Evolutionary conservation across 805 yeast species (phyloP).

Genomic region (Metschnikowia cubensis): DNA sequence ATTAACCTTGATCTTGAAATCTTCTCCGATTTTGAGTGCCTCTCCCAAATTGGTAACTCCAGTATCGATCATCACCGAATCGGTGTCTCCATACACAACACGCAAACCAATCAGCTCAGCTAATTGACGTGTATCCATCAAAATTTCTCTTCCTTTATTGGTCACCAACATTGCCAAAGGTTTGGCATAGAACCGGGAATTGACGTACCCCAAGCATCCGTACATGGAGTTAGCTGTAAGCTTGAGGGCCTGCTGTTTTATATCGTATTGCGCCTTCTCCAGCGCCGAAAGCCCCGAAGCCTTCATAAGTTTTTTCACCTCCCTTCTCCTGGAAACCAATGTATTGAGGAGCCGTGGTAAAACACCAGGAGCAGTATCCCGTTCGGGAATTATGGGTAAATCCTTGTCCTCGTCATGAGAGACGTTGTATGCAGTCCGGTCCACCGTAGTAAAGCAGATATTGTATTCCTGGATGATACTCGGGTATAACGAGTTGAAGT

Average conservation of each 20-base stretch:
- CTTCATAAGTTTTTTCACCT: slow-evolving; percentile 82
- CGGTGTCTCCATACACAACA: slow-evolving; percentile 97
- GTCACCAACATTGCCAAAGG: slow-evolving; percentile 96
- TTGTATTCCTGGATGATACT: slow-evolving; percentile 96
- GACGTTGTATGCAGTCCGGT: slow-evolving; percentile 48
- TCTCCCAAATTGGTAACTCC: slow-evolving; percentile 64
- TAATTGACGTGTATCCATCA: slow-evolving; percentile 86
- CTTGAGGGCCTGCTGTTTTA: slow-evolving; percentile 92
- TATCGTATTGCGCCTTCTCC: slow-evolving; percentile 83
- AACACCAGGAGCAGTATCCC: slow-evolving; percentile 66
- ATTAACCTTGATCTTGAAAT: slow-evolving; percentile 80
- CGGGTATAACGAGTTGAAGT: slow-evolving; percentile 95
- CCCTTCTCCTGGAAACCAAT: slow-evolving; percentile 86
- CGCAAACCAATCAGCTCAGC: slow-evolving; percentile 81
- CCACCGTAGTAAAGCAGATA: slow-evolving; percentile 94
- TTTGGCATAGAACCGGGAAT: slow-evolving; percentile 91
- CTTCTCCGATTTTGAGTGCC: slow-evolving; percentile 78
- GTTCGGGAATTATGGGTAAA: slow-evolving; percentile 65
- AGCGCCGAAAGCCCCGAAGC: slow-evolving; percentile 59
- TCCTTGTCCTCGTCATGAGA: slow-evolving; percentile 51
- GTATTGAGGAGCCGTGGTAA: slow-evolving; percentile 79
- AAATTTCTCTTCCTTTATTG: slow-evolving; percentile 89
- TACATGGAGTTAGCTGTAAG: slow-evolving; percentile 99
- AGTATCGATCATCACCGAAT: slow-evolving; percentile 97
- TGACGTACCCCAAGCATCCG: slow-evolving; percentile 92